These are phyloP conservation scores for Kluyveromyces nonfermentans DNA, from an alignment of 805 yeast species.

Conservation along the genomic window DNA sequence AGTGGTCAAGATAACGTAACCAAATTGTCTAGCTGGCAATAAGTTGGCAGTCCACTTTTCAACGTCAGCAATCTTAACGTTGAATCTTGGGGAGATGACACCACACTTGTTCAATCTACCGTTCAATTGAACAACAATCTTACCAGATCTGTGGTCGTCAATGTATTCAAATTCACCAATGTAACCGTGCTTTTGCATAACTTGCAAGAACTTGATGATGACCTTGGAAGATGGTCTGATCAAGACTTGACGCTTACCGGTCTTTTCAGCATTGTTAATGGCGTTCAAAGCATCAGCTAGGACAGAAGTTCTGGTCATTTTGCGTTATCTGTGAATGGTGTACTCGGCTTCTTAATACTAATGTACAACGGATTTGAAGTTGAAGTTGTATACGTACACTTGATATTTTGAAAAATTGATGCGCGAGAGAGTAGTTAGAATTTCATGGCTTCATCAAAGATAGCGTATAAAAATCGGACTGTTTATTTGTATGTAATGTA, in stretches of 20 bases:
- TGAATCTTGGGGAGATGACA: constrained; percentile 97
- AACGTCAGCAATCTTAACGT: constrained; percentile 88
- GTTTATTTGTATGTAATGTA: neutral
- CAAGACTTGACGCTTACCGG: constrained; percentile 98
- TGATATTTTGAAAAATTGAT: neutral
- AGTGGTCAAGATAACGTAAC: constrained; percentile 95
- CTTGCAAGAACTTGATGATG: constrained; percentile 91
- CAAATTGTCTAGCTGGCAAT: constrained; percentile 98
- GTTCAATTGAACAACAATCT: constrained; percentile 92
- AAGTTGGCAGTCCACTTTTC: constrained; percentile 99
- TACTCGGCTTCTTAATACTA: neutral
- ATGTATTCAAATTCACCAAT: constrained; percentile 97
- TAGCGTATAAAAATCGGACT: neutral
- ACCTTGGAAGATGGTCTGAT: constrained; percentile 98
- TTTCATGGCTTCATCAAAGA: neutral
- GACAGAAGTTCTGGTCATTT: constrained; percentile 96
- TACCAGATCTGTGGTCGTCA: constrained; percentile 98
- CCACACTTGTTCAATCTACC: constrained; percentile 99
- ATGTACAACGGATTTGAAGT: too few species aligned
- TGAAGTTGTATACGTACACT: neutral
- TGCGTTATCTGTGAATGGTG: constrained; percentile 14
- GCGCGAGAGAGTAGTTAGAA: neutral
- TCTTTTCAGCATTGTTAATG: constrained; percentile 97
- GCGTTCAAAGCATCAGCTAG: constrained; percentile 98
- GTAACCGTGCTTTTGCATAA: constrained; percentile 98